These are phyloP conservation scores for Arthrobotrys musiformis DNA, from an alignment of 2,329 filamentous ascomycete species.

Conservation along the genomic window DNA sequence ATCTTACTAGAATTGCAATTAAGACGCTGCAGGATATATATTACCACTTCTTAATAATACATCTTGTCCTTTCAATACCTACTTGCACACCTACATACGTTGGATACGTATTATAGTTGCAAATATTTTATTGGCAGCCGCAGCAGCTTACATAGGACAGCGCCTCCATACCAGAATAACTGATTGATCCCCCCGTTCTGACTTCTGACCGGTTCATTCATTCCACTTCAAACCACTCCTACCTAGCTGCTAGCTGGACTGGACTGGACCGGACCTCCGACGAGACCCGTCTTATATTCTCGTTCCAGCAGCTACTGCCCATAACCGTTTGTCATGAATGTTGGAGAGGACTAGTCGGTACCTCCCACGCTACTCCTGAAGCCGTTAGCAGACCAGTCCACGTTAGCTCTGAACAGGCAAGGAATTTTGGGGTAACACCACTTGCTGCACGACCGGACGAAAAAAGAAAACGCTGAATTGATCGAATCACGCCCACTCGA, in stretches of 20 bases:
- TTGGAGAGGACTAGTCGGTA: not conserved
- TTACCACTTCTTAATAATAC: not conserved
- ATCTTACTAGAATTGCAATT: constrained; percentile 22
- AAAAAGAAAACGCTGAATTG: constrained; percentile 14
- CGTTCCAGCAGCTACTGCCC: constrained; percentile 16
- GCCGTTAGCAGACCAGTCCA: constrained; percentile 31
- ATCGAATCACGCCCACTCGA: constrained; percentile 10
- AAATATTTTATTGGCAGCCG: not conserved
- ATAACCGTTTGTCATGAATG: constrained; percentile 24
- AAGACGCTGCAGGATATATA: constrained; percentile 2
- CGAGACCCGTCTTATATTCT: constrained; percentile 14
- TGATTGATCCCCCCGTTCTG: not conserved
- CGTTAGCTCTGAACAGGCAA: constrained; percentile 11
- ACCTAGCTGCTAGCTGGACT: too few relatives aligned
- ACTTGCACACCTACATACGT: not conserved
- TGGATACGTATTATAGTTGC: not conserved
- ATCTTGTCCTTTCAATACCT: not conserved
- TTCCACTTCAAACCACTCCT: not conserved
- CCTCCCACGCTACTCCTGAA: constrained; percentile 53
- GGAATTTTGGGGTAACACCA: constrained; percentile 47
- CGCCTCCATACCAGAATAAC: constrained; percentile 1
- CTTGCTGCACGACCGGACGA: constrained; percentile 25
- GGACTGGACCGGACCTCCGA: not conserved
- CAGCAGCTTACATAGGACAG: not conserved
- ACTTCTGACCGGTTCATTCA: constrained; percentile 15